Evolutionary conservation across 2,329 filamentous ascomycete genomes (phyloP).

Genomic region (Ramularia collo-cygni): DNA sequence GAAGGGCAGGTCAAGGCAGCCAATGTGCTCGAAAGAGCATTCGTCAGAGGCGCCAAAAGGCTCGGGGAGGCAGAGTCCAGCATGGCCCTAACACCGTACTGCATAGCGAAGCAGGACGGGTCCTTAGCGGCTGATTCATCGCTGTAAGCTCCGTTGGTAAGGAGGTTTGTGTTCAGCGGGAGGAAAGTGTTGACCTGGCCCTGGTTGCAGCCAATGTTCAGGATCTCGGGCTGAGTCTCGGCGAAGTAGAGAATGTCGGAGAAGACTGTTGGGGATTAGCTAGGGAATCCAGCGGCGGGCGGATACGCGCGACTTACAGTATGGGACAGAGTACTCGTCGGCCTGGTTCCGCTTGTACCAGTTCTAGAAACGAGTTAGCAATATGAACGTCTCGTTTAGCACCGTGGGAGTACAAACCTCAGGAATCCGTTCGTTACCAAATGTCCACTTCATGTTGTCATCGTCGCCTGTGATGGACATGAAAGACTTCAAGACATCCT

Average conservation of each 20-base stretch:
- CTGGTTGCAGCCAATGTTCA: slow-evolving; percentile 32
- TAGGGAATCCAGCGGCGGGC: background rate
- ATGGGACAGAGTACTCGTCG: slow-evolving; percentile 30
- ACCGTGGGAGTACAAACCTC: slow-evolving; percentile 24
- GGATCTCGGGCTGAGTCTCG: slow-evolving; percentile 23
- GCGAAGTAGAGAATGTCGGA: slow-evolving; percentile 25
- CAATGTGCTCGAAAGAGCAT: slow-evolving; percentile 9
- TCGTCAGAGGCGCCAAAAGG: slow-evolving; percentile 13
- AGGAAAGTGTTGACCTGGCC: slow-evolving; percentile 30
- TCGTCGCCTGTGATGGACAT: slow-evolving; percentile 31
- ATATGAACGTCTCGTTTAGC: slow-evolving; percentile 32
- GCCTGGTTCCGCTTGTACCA: slow-evolving; percentile 28
- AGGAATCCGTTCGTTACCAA: slow-evolving; percentile 37
- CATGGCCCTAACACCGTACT: slow-evolving; percentile 17
- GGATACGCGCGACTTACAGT: slow-evolving; percentile 13
- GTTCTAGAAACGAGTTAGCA: slow-evolving; percentile 34
- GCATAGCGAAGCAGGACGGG: slow-evolving; percentile 24
- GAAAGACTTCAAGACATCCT: slow-evolving; percentile 35
- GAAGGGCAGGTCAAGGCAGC: slow-evolving; percentile 14
- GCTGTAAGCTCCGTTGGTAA: slow-evolving; percentile 40
- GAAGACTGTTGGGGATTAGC: slow-evolving; percentile 17
- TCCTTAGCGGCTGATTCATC: slow-evolving; percentile 21
- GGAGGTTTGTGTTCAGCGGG: slow-evolving; percentile 26
- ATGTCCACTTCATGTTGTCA: slow-evolving; percentile 25
- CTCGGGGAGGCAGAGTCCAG: slow-evolving; percentile 18